Conservation (phyloP, 495 filamentous ascomycete genomes). For the Platismatia glauca region DNA sequence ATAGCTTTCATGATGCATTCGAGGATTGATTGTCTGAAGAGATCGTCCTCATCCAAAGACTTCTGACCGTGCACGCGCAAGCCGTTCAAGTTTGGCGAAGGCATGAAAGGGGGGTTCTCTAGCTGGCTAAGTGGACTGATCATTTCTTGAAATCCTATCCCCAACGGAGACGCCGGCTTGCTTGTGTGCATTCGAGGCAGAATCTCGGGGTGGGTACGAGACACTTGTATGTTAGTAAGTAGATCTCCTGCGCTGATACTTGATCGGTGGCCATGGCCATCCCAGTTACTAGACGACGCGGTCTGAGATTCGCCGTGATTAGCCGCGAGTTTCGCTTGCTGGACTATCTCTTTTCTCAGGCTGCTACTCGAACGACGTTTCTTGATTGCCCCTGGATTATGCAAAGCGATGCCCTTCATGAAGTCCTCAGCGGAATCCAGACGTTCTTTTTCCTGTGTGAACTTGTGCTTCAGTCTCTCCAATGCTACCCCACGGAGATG, state of each 20-base stretch:
- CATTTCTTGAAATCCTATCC: conserved; percentile 25
- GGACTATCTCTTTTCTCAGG: conserved; percentile 71
- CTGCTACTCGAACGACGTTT: conserved; percentile 64
- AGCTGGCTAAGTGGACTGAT: conserved; percentile 52
- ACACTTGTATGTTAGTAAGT: conserved; percentile 67
- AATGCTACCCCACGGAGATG: conserved; percentile 78
- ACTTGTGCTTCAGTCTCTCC: conserved; percentile 86
- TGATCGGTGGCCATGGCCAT: conserved; percentile 12
- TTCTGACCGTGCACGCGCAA: conserved; percentile 56
- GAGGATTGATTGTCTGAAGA: conserved; percentile 83
- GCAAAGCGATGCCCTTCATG: conserved; percentile 89
- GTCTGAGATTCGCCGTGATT: conserved; percentile 27
- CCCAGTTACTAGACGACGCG: conserved; percentile 2
- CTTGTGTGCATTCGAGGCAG: conserved; percentile 22
- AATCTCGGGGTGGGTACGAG: conserved; percentile 36
- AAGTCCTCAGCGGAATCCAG: conserved; percentile 67
- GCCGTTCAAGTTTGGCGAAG: conserved; percentile 43
- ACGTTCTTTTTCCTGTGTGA: conserved; percentile 74
- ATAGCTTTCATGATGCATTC: conserved; percentile 96
- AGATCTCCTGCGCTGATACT: conserved; percentile 68
- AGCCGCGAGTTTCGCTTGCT: conserved; percentile 51
- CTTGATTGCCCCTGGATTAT: conserved; percentile 63
- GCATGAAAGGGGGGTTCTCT: conserved; percentile 49
- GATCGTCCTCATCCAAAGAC: conserved; percentile 69
- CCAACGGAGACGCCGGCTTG: conserved; percentile 27